Evolutionary conservation across 768 basidiomycete species (phyloP).

Genomic region (Lactarius psammicola): DNA sequence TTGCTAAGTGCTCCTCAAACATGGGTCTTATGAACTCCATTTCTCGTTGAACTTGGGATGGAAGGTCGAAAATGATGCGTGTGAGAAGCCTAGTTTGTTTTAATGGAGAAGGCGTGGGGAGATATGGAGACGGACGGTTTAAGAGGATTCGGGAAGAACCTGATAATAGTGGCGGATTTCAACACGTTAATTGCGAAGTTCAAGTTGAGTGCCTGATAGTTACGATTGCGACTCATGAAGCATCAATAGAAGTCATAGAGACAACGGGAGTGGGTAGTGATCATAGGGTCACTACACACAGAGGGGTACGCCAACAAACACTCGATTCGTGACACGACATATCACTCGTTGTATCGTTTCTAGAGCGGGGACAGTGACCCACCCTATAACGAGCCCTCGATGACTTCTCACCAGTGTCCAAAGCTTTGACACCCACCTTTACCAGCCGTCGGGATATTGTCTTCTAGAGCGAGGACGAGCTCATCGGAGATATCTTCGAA

Average conservation of each 20-base stretch:
- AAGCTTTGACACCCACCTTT: not conserved
- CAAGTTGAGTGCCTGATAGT: conserved; percentile 36
- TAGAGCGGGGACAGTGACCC: conserved; percentile 30
- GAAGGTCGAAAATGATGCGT: conserved; percentile 24
- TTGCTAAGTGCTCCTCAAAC: conserved; percentile 30
- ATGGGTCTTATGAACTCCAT: conserved; percentile 26
- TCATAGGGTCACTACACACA: too few species aligned
- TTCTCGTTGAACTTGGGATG: conserved; percentile 17
- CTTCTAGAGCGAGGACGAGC: conserved; percentile 32
- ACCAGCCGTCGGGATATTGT: conserved; percentile 34
- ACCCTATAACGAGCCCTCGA: conserved; percentile 30
- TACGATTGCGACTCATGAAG: conserved; percentile 35
- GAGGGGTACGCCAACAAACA: conserved; percentile 38
- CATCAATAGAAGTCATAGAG: too few species aligned
- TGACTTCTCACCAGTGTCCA: conserved; percentile 28
- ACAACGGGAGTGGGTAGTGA: too few species aligned
- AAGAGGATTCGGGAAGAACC: conserved; percentile 37
- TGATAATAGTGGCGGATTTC: conserved; percentile 33
- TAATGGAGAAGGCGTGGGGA: not conserved
- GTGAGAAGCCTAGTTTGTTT: conserved; percentile 25
- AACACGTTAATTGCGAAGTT: conserved; percentile 37
- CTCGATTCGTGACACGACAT: conserved; percentile 35
- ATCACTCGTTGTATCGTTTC: conserved; percentile 33
- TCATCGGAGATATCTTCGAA: conserved; percentile 34
- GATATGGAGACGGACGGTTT: too few species aligned